Conservation (phyloP, 148 eudicot species). For the Rhododendron mucronatum region DNA sequence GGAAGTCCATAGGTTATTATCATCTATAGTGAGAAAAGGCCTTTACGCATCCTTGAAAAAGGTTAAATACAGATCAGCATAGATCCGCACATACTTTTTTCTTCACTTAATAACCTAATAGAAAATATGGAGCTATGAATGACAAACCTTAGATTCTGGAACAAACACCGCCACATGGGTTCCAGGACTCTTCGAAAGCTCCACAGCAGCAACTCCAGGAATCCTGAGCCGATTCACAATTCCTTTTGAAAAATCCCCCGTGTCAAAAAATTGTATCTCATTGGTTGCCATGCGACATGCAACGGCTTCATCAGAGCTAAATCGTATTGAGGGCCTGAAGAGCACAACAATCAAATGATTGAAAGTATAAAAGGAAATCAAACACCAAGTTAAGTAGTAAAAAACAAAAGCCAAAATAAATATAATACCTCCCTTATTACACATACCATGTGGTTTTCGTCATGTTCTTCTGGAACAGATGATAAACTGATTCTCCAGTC, state of each 20-base stretch:
- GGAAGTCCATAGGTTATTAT: neutral
- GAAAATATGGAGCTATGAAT: conserved; percentile 8
- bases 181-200: conserved; percentile 74
- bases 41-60: neutral
- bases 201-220: conserved; percentile 79
- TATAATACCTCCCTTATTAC: neutral
- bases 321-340: conserved; percentile 70
- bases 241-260: conserved; percentile 74
- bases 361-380: neutral
- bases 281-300: conserved; percentile 87
- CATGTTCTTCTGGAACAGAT: conserved; percentile 67
- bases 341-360: conserved; percentile 7
- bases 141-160: conserved; percentile 90
- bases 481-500: conserved; percentile 62
- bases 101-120: neutral
- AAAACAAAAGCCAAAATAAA: neutral
- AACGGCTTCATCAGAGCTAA: conserved; percentile 72
- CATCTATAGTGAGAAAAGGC: neutral
- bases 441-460: conserved; percentile 75
- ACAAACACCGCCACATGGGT: conserved; percentile 80
- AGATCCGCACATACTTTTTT: neutral
- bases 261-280: conserved; percentile 78
- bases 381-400: neutral
- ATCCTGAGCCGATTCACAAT: conserved; percentile 57
- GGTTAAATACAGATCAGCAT: neutral